phyloP scores from a whole-genome alignment of 495 filamentous ascomycete genomes.

The Apiosordaria backusii region DNA sequence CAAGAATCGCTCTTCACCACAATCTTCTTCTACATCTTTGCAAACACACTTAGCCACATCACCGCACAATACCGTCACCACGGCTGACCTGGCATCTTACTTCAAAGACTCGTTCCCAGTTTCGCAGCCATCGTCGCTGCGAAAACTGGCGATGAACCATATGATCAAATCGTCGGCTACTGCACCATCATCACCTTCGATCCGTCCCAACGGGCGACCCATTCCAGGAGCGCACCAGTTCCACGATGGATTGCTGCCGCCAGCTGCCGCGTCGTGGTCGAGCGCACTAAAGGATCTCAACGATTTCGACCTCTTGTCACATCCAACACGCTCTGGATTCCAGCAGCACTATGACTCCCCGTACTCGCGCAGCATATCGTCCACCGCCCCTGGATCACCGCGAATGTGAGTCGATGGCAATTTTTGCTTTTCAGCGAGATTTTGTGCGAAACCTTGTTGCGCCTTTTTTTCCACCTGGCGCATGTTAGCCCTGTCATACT shows the following conservation, averaged over 20 bases:
- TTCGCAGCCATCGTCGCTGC: constrained; percentile 43
- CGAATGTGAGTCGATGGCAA: constrained; percentile 43
- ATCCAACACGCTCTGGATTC: constrained; percentile 22
- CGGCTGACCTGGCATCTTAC: constrained; percentile 25
- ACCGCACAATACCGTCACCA: constrained; percentile 16
- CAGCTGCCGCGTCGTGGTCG: constrained; percentile 31
- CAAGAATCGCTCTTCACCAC: not conserved
- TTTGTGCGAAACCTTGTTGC: not conserved
- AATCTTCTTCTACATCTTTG: constrained; percentile 8
- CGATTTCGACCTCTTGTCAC: constrained; percentile 21
- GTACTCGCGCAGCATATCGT: constrained; percentile 48
- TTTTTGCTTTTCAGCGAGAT: not conserved
- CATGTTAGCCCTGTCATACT: not conserved
- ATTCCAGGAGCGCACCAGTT: not conserved
- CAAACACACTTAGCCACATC: constrained; percentile 6
- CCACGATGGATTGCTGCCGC: constrained; percentile 25
- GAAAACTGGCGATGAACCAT: constrained; percentile 51
- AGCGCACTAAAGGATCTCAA: constrained; percentile 39
- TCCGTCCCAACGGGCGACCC: constrained; percentile 20
- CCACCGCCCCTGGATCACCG: constrained; percentile 53
- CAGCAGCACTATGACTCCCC: constrained; percentile 39
- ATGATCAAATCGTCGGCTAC: constrained; percentile 30
- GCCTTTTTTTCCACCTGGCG: not conserved
- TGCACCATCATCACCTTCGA: constrained; percentile 32
- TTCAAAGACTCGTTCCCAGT: constrained; percentile 30